These are phyloP conservation scores for Globisporangium iwayamae DNA, from an alignment of 352 stramenopile genomes.

Conservation along the genomic window DNA sequence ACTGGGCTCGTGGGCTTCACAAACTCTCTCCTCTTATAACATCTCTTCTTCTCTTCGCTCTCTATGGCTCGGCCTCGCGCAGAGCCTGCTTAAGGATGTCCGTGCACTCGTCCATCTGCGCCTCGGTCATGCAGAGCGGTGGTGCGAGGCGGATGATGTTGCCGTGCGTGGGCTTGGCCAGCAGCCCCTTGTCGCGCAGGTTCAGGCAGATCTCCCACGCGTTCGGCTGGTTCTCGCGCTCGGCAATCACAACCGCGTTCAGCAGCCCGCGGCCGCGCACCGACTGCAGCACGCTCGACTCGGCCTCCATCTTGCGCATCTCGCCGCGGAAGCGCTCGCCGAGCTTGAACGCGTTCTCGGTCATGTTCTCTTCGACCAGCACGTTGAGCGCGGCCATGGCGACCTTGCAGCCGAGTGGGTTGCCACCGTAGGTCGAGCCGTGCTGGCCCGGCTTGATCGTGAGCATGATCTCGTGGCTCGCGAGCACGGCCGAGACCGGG, in stretches of 20 bases:
- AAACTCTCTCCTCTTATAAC: not conserved
- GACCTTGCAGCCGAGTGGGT: constrained; percentile 96
- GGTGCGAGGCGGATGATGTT: constrained; percentile 98
- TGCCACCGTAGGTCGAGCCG: constrained; percentile 96
- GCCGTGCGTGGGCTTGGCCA: constrained; percentile 99
- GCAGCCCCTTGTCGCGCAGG: constrained; percentile 93
- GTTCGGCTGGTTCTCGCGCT: constrained; percentile 78
- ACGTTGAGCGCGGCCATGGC: constrained; percentile 93
- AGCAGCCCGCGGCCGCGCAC: constrained; percentile 96
- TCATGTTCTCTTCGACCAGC: constrained; percentile 95
- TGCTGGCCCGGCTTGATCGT: constrained; percentile 97
- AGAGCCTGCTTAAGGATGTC: constrained; percentile 78
- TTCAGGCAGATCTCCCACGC: constrained; percentile 96
- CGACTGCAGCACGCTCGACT: constrained; percentile 58
- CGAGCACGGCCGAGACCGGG: constrained; percentile 96
- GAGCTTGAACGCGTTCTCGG: constrained; percentile 91
- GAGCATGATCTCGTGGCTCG: constrained; percentile 97
- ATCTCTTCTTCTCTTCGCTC: not conserved
- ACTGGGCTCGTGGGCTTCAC: not conserved
- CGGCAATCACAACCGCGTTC: constrained; percentile 97
- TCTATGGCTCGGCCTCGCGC: constrained; percentile 58
- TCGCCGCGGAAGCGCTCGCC: constrained; percentile 92
- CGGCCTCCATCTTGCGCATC: constrained; percentile 59
- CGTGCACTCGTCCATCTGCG: constrained; percentile 91
- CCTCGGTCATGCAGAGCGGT: constrained; percentile 93